phyloP scores from a whole-genome alignment of 2,329 filamentous ascomycete species.

The Curvularia eragrostidis region DNA sequence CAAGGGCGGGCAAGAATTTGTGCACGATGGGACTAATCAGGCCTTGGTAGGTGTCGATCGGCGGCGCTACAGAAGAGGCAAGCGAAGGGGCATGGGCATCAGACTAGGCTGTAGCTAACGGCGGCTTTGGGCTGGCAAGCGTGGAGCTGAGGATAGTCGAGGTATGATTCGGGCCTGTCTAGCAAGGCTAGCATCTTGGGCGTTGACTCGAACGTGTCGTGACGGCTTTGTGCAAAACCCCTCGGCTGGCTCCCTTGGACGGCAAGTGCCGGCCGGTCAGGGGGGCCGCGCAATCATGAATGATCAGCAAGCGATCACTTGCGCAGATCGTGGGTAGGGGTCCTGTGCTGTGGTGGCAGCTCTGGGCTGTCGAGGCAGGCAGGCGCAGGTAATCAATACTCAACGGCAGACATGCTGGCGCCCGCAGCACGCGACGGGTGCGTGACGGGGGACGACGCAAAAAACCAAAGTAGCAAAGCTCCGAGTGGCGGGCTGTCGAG shows the following conservation, averaged over 20 bases:
- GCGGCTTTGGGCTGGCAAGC: slow-evolving; percentile 21
- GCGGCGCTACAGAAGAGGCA: slow-evolving; percentile 18
- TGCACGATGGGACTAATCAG: slow-evolving; percentile 9
- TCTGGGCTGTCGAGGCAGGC: slow-evolving; percentile 17
- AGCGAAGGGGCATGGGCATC: slow-evolving; percentile 14
- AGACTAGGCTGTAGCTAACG: slow-evolving; percentile 20
- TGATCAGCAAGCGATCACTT: slow-evolving; percentile 25
- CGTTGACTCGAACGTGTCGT: slow-evolving; percentile 4
- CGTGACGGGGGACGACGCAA: slow-evolving; percentile 24
- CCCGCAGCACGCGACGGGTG: slow-evolving; percentile 24
- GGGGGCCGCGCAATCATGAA: slow-evolving; percentile 33
- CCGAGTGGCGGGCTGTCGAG: slow-evolving; percentile 1
- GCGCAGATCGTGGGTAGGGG: slow-evolving; percentile 24
- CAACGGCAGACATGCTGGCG: slow-evolving; percentile 11
- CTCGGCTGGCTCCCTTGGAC: slow-evolving; percentile 33
- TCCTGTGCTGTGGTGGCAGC: not conserved
- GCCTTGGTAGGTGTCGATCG: slow-evolving; percentile 20
- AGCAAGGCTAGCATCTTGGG: slow-evolving; percentile 1
- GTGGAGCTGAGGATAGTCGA: slow-evolving; percentile 18
- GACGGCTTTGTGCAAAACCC: slow-evolving; percentile 15
- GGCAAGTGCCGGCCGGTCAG: slow-evolving; percentile 35
- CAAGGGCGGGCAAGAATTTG: slow-evolving; percentile 8
- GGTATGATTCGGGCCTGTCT: slow-evolving; percentile 13
- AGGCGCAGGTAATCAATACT: slow-evolving; percentile 32
- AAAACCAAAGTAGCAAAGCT: slow-evolving; percentile 4